Evolutionary conservation across 2,329 filamentous ascomycete genomes (phyloP), one percentile per base, ranked within the genome.

Genomic region (Blastomyces gilchristii): DNA sequence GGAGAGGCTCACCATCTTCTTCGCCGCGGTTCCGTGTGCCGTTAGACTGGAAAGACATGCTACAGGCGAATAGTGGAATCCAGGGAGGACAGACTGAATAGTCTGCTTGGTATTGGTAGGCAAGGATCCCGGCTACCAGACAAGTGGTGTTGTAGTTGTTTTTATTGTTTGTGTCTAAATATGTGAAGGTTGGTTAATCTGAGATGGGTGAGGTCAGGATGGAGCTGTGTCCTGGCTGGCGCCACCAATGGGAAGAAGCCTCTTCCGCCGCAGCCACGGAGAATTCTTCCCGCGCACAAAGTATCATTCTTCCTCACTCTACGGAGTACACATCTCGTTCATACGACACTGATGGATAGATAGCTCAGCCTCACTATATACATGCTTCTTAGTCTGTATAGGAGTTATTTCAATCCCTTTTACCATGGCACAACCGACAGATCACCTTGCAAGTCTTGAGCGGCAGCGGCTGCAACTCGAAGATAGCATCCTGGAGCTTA

Each of bases 381-480:
- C 37, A 56, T 39, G 14, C 34, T 41, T 18, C 11, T 57, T 37
- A n/a, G n/a, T 37, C 34, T 43, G 12, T 22, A 43, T 58, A 22
- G 12, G 16, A n/a, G 34, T n/a, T n/a, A 16, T 34, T 39, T 56
- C 7, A 18, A 43, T 58, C 11, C 18, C 12, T 12, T 41, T 16
- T 41, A 61, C 62, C 18, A 63, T 63, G 63, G 63, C 68, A 64
- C 43, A 66, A 54, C 45, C 63, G 22, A 53, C 63, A 28, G 56
- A 64, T 37, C 28, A 66, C 57, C 65, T 70, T 60, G 78, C 84
- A 54, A 83, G 87, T 70, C 82, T 96, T 52, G 91, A 96, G 74
- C 83, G 83, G 65, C 89, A 93, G 71, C 84, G 90, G 18, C 79
- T 83, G 67, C 82, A 86, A 65, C 85, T 97, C 8, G 90, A 96